These are phyloP conservation scores for Tolypocladium pustulatum DNA, from an alignment of 2,329 filamentous ascomycete species.

Conservation along the genomic window DNA sequence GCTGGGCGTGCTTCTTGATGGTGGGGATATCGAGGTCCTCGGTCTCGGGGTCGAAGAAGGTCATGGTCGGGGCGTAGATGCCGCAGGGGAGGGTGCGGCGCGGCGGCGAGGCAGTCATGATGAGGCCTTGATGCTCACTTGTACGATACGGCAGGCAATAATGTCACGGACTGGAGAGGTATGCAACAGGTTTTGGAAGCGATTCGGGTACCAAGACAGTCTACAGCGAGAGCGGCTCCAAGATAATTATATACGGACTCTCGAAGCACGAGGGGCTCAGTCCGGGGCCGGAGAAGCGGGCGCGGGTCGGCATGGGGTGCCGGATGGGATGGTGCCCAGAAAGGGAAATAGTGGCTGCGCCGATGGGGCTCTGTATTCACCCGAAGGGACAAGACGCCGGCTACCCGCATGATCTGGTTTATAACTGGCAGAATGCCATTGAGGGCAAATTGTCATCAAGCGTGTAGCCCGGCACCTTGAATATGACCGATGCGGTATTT, in stretches of 20 bases:
- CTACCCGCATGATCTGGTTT: neutral
- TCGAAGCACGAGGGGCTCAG: neutral
- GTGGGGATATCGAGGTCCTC: slow-evolving; percentile 74
- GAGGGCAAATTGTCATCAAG: neutral
- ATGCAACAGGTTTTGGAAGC: neutral
- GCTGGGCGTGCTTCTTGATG: slow-evolving; percentile 71
- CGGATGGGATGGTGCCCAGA: neutral
- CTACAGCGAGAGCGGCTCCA: neutral
- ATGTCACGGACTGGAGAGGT: neutral
- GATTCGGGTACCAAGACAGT: neutral
- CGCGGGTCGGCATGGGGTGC: neutral
- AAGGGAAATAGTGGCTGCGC: neutral
- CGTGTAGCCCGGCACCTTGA: neutral
- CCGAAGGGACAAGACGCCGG: neutral
- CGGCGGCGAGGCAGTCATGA: neutral
- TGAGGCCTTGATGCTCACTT: neutral
- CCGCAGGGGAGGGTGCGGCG: slow-evolving; percentile 51
- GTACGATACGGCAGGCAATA: neutral
- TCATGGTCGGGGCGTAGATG: slow-evolving; percentile 84
- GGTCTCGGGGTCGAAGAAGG: slow-evolving; percentile 75
- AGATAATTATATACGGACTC: neutral
- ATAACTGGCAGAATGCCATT: neutral
- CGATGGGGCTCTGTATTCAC: neutral
- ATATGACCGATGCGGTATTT: too few species aligned
- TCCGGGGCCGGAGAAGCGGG: neutral